Evolutionary conservation across 2,329 filamentous ascomycete genomes (phyloP).

Genomic region (Botrytis medusae): DNA sequence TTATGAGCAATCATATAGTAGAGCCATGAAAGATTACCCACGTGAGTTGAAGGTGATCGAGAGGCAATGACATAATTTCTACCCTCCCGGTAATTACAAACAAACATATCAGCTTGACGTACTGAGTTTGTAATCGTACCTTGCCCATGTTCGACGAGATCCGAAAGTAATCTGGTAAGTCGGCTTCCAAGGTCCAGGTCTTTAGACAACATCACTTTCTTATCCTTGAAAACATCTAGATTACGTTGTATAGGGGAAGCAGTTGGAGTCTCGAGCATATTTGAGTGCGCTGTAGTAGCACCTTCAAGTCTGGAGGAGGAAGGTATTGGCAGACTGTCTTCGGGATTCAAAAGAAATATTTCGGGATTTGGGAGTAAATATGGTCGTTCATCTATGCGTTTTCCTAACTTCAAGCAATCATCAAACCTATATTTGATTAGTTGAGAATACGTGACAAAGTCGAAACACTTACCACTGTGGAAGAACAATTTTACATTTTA

Average conservation of each 20-base stretch:
- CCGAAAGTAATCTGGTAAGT: constrained; percentile 64
- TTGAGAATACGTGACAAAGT: neutral
- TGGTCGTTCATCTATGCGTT: constrained; percentile 83
- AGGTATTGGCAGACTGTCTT: constrained; percentile 57
- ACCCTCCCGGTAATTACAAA: constrained; percentile 86
- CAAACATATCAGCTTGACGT: constrained; percentile 73
- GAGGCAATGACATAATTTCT: constrained; percentile 75
- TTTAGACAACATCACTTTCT: constrained; percentile 71
- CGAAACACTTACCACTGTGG: constrained; percentile 72
- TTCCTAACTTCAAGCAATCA: constrained; percentile 90
- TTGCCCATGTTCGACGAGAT: constrained; percentile 69
- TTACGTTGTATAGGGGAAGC: constrained; percentile 49
- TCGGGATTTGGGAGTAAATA: constrained; percentile 86
- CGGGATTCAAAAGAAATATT: constrained; percentile 62
- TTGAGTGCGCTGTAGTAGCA: constrained; percentile 57
- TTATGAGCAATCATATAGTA: constrained; percentile 89
- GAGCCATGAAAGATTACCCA: constrained; percentile 92
- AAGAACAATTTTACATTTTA: constrained; percentile 79
- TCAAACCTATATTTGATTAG: constrained; percentile 71
- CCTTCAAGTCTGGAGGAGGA: constrained; percentile 63
- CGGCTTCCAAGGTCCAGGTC: constrained; percentile 72
- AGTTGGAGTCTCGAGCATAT: constrained; percentile 44
- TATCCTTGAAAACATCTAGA: constrained; percentile 74
- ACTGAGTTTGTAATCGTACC: constrained; percentile 67
- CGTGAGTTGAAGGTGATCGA: constrained; percentile 67